Evolutionary conservation across 139 green algal genomes (phyloP), one percentile per base, ranked within the genome.

Genomic region (Chlamydomonas asymmetrica): DNA sequence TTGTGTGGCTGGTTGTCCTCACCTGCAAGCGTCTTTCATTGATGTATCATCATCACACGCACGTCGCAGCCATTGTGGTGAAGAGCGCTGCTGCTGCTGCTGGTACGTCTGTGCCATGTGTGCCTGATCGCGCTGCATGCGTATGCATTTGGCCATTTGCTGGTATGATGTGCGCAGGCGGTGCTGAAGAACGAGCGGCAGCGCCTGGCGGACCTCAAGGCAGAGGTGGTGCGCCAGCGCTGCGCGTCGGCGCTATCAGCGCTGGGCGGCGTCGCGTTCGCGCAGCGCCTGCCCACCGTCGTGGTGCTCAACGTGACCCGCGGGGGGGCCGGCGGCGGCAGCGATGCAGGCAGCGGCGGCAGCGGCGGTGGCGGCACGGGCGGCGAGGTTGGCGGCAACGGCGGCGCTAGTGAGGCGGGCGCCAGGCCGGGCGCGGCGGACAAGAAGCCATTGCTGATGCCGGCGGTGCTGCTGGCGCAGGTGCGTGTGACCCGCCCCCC

Each of bases 281-380:
- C 54, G 20, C 45, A 82, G 25, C 38, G 13, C 27, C 9, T 34
- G n/a, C 68, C 68, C 3, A 38, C 54, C 38, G 29, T 59, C 63
- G 76, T 92, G 34, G 73, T 86, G 4, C 80, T 94, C 13, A 88
- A 92, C 74, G 78, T 94, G 27, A 52, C 75, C 16, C 65, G 49
- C 10, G 50, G 39, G 8, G 61, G 75, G 49, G 74, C 75, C 5
- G 71, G 34, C 22, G 76, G 69, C 32, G 80, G 75, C 60, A 70
- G 72, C 0, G 79, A 29, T 71, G 10, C 41, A 71, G 2, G 66
- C 52, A 29, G 60, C 62, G 32, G 60, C 38, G 22, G 68, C 73
- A 35, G 45, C 61, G 67, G 37, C 74, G 64, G 27, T 34, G 38
- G 27, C 38, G 80, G 52, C 54, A 48, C 41, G 13, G 43, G 22